Conservation (phyloP, 1,284 basidiomycete species). For the Ustilago sp. region DNA sequence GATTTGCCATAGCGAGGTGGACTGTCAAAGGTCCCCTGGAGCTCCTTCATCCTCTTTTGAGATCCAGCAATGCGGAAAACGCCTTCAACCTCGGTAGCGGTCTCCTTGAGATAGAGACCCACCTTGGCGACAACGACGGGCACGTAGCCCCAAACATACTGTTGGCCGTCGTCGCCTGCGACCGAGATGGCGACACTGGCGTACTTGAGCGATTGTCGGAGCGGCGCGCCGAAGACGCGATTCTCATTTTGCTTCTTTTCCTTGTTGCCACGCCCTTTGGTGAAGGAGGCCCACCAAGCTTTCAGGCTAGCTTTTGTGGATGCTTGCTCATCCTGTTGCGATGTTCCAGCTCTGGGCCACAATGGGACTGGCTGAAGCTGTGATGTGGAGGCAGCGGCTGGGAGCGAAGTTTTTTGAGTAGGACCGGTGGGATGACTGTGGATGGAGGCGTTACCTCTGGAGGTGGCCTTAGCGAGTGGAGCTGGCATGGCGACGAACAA, state of each 20-base stretch:
- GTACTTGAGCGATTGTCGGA: slow-evolving; percentile 84
- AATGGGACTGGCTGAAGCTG: slow-evolving; percentile 47
- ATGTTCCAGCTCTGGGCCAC: slow-evolving; percentile 34
- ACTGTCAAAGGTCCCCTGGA: slow-evolving; percentile 88
- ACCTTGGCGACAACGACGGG: slow-evolving; percentile 98
- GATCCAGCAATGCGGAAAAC: slow-evolving; percentile 82
- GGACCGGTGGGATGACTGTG: slow-evolving; percentile 38
- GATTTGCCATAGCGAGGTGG: slow-evolving; percentile 92
- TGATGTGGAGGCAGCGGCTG: slow-evolving; percentile 37
- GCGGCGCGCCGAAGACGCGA: slow-evolving; percentile 82
- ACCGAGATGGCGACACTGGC: slow-evolving; percentile 95
- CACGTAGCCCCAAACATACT: slow-evolving; percentile 77
- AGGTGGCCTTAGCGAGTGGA: slow-evolving; percentile 39
- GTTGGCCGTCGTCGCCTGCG: slow-evolving; percentile 74
- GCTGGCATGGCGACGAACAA: slow-evolving; percentile 31
- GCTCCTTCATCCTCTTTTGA: slow-evolving; percentile 94
- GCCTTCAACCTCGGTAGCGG: slow-evolving; percentile 88
- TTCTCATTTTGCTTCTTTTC: slow-evolving; percentile 45
- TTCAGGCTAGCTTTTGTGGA: slow-evolving; percentile 55
- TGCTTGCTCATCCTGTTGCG: slow-evolving; percentile 54
- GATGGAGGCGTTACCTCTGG: slow-evolving; percentile 41
- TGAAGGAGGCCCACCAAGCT: slow-evolving; percentile 64
- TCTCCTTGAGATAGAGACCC: slow-evolving; percentile 73
- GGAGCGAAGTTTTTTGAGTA: slow-evolving; percentile 23
- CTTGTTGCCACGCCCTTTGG: slow-evolving; percentile 48